phyloP scores from a whole-genome alignment of 768 basidiomycete species.

The Xerocomus potaroensis region DNA sequence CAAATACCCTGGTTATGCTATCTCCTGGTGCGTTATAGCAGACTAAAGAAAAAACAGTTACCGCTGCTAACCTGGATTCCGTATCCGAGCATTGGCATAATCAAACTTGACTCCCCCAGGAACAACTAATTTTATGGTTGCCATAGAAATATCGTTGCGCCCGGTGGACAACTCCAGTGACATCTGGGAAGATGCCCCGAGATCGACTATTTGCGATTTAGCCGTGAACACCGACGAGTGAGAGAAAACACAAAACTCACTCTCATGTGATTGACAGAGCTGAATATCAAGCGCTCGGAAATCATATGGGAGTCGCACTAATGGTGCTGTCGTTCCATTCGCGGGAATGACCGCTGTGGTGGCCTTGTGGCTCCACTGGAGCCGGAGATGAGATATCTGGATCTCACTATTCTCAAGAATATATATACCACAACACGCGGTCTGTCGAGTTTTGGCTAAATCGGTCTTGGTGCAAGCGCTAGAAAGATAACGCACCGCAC shows the following conservation, averaged over 20 bases:
- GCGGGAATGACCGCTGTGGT: constrained; percentile 14
- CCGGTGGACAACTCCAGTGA: constrained; percentile 60
- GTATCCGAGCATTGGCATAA: constrained; percentile 38
- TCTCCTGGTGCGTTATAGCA: not conserved
- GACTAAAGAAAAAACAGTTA: constrained; percentile 16
- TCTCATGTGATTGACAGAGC: constrained; percentile 50
- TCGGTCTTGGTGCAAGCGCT: not conserved
- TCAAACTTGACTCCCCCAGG: constrained; percentile 50
- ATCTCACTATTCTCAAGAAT: constrained; percentile 65
- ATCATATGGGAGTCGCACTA: constrained; percentile 65
- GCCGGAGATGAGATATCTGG: constrained; percentile 54
- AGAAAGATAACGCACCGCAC: constrained; percentile 52
- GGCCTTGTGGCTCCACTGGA: constrained; percentile 60
- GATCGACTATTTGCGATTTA: constrained; percentile 47
- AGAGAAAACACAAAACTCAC: constrained; percentile 21
- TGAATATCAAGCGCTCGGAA: constrained; percentile 57
- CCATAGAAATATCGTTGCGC: constrained; percentile 57
- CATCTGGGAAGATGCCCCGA: constrained; percentile 54
- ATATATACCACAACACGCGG: constrained; percentile 65
- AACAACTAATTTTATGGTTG: constrained; percentile 50
- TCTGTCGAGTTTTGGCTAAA: constrained; percentile 32
- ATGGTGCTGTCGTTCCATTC: constrained; percentile 31
- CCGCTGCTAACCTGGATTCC: constrained; percentile 30
- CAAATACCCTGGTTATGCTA: constrained; percentile 27
- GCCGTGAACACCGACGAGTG: not conserved